Conservation (phyloP, 2,329 filamentous ascomycete species). For the Fusarium anthophilum region DNA sequence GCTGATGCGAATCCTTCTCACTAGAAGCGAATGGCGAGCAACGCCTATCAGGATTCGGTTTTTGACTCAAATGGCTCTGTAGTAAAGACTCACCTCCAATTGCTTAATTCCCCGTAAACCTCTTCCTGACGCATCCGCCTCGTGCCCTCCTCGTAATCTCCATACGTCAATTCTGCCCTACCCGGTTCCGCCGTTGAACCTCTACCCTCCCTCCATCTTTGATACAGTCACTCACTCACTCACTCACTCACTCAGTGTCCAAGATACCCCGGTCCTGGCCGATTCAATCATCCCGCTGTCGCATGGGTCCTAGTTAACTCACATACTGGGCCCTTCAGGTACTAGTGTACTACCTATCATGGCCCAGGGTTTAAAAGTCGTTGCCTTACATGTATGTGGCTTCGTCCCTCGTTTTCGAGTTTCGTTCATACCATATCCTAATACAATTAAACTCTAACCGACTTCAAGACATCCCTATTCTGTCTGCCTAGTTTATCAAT, state of each 20-base stretch:
- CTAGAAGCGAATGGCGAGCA: constrained; percentile 1
- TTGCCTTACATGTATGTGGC: constrained; percentile 36
- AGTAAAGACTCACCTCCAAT: constrained; percentile 14
- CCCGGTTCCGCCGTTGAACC: constrained; percentile 11
- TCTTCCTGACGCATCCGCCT: constrained; percentile 16
- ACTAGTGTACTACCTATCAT: constrained; percentile 15
- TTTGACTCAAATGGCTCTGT: not conserved
- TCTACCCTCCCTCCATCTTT: constrained; percentile 27
- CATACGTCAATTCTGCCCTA: constrained; percentile 41
- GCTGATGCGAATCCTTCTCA: constrained; percentile 20
- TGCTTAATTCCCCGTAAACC: constrained; percentile 2
- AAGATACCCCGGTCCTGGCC: constrained; percentile 33
- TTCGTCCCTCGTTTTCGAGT: constrained; percentile 27
- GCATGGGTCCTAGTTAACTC: constrained; percentile 22
- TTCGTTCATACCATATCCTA: constrained; percentile 13
- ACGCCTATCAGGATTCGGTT: not conserved
- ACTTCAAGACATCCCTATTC: not conserved
- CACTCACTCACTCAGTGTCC: constrained; percentile 11
- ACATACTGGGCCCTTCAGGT: constrained; percentile 9
- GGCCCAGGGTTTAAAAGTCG: constrained; percentile 27
- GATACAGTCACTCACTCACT: constrained; percentile 9
- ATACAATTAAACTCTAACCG: constrained; percentile 10
- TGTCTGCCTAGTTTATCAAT: constrained; percentile 11
- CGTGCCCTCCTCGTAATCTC: constrained; percentile 37
- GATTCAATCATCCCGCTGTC: constrained; percentile 37